A percentile compares a stretch with the other conserved stretches of the same genome.
These are phyloP conservation scores for Cyphellophora attinorum DNA, from an alignment of 2,329 filamentous ascomycete species.

Conservation along the genomic window DNA sequence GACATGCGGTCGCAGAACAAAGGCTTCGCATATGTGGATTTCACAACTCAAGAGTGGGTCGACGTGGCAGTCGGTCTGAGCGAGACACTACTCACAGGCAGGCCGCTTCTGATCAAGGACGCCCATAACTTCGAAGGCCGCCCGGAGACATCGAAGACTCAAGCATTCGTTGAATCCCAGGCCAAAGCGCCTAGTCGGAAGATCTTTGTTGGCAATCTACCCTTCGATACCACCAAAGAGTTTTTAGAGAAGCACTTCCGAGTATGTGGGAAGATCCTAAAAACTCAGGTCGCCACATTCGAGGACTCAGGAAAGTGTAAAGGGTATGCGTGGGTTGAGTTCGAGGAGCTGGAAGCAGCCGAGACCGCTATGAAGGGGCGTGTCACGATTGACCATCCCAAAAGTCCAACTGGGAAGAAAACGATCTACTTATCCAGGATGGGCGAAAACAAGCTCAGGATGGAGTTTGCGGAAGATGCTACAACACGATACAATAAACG, in stretches of 20 bases:
- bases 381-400: constrained; percentile 50
- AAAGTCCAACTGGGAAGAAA: constrained; percentile 29
- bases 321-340: constrained; percentile 91
- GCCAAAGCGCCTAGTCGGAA: constrained; percentile 63
- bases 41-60: constrained; percentile 58
- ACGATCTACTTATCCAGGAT: constrained; percentile 80
- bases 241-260: constrained; percentile 71
- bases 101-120: constrained; percentile 87
- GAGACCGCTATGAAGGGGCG: constrained; percentile 73
- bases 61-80: constrained; percentile 73
- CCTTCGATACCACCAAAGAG: constrained; percentile 73
- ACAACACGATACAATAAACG: constrained; percentile 87
- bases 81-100: constrained; percentile 68
- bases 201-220: constrained; percentile 84
- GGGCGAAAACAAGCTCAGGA: constrained; percentile 67
- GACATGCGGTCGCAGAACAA: constrained; percentile 59
- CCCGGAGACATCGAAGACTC: constrained; percentile 47
- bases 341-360: constrained; percentile 67
- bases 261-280: constrained; percentile 73
- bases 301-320: constrained; percentile 97
- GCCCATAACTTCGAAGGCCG: constrained; percentile 84
- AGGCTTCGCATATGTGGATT: constrained; percentile 95
- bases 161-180: constrained; percentile 21
- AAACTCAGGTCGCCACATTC: constrained; percentile 85
- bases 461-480: constrained; percentile 90